Evolutionary conservation across 2,329 filamentous ascomycete species (phyloP), one percentile per base, ranked within the genome.

Genomic region (Orbilia blumenaviensis): DNA sequence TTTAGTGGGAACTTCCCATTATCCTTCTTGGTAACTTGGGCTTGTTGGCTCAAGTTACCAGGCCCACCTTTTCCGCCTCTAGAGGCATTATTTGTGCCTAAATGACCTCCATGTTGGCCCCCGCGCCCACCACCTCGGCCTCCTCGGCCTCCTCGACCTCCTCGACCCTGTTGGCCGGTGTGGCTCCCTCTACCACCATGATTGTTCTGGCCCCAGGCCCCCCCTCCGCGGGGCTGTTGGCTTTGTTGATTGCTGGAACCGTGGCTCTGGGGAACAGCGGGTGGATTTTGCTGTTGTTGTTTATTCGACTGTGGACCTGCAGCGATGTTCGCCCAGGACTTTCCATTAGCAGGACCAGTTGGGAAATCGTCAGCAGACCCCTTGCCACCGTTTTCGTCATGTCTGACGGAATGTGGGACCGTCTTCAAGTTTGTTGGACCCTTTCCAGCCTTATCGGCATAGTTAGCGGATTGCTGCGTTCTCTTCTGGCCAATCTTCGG

Each of bases 281-380:
- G 8, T 50, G 44, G 3, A 4, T 54, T 44, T 44, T 21, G 32
- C 27, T 67, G 42, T 5, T 23, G 8, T 12, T 12, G 34, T 6
- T 18, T 2, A 29, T 41, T 23, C 10, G 4, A 18, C 5, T 42
- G 44, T 6, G 29, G 27, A 16, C 10, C 16, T 25, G 18, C 1
- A n/a, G 72, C 64, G 25, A 69, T n/a, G 18, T 36, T 58, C 7
- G 64, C 72, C 72, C 72, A 76, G 9, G n/a, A 41, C 18, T 18
- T 25, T 25, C 1, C 23, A 16, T 44, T 14, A 12, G 12, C 29
- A 18, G 42, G 8, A 10, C 25, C 16, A 9, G 3, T 14, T 1
- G 3, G 42, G 5, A 9, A 14, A 10, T 7, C 38, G 5, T 66
- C 38, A 10, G 36, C 23, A 23, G 10, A 16, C 2, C 23, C 34